phyloP scores from a whole-genome alignment of 495 filamentous ascomycete genomes.

The Aspergillus ostianus region DNA sequence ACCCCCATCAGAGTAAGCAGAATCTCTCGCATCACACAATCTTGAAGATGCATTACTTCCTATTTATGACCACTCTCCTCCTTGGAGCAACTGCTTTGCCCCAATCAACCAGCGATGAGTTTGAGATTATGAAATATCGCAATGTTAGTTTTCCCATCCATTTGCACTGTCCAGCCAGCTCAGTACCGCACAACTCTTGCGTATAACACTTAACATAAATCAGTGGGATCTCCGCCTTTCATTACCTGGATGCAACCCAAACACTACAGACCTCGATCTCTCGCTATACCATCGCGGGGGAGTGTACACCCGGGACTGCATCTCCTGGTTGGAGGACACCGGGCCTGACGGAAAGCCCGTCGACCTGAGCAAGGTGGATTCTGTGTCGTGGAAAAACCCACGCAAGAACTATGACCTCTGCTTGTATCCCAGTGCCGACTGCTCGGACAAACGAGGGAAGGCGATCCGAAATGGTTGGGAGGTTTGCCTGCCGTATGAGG shows the following conservation, averaged over 20 bases:
- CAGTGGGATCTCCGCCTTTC: not conserved
- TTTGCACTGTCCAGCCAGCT: no score
- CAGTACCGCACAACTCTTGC: no score
- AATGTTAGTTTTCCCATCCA: not conserved
- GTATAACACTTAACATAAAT: no score
- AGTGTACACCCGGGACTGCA: not conserved
- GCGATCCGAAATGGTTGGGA: not conserved
- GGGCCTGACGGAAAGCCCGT: not conserved
- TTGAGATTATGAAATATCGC: not conserved
- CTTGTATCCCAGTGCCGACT: not conserved
- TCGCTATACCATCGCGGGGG: not conserved
- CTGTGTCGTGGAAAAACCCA: not conserved
- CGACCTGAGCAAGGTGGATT: not conserved
- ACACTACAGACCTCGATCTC: not conserved
- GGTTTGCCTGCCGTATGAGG: not conserved
- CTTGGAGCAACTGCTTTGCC: not conserved
- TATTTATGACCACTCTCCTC: not conserved
- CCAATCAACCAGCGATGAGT: not conserved
- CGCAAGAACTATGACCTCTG: not conserved
- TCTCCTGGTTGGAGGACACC: not conserved
- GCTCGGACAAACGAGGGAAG: not conserved
- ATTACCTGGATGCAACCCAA: not conserved
- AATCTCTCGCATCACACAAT: not conserved
- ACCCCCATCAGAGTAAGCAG: not conserved
- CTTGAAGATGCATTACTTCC: not conserved